Evolutionary conservation across 2,329 filamentous ascomycete genomes (phyloP), one percentile per base, ranked within the genome.

Genomic region (Didymosphaeria variabile): DNA sequence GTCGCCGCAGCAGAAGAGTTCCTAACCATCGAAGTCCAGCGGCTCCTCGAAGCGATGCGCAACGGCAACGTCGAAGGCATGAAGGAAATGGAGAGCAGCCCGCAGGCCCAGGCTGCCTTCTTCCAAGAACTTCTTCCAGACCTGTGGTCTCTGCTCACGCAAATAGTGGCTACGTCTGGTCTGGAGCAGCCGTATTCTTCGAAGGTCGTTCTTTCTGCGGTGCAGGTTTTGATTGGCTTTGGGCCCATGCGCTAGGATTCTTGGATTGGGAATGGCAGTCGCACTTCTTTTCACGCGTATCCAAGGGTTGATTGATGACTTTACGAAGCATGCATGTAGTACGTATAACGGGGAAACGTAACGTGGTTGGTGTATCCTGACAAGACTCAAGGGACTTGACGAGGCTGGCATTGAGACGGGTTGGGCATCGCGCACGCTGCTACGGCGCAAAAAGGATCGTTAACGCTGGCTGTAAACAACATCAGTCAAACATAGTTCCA

Each of bases 61-160:
- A 46, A 32, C 23, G 57, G 57, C 8, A 52, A 44, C 32, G 23
- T 58, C 4, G 38, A 47, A 26, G 49, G 38, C 49, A 47, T 53
- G 34, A 46, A 44, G 21, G 40, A 52, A 23, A 52, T 52, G 46
- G 40, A 45, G 38, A 46, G 47, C 49, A 52, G 49, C 40, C 49
- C 49, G 38, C 46, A 50, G 23, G 57, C 57, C 5, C 57, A 58
- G 31, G 49, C 49, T 6, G 47, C 57, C 15, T 58, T 58, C 31
- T 58, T 58, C 49, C 57, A 58, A 52, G 57, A 58, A 38, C 47
- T 52, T 19, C 44, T 58, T 5, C 57, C 57, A 19, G 57, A 58
- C 40, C 29, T 58, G 23, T 58, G 57, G 57, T 51, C 57, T 31
- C 49, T 58, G 17, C 45, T 58, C 15, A 58, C 36, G 13, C 57